Evolutionary conservation across 768 basidiomycete genomes (phyloP), one percentile per base, ranked within the genome.

Genomic region (Clitopilus passeckerianus): DNA sequence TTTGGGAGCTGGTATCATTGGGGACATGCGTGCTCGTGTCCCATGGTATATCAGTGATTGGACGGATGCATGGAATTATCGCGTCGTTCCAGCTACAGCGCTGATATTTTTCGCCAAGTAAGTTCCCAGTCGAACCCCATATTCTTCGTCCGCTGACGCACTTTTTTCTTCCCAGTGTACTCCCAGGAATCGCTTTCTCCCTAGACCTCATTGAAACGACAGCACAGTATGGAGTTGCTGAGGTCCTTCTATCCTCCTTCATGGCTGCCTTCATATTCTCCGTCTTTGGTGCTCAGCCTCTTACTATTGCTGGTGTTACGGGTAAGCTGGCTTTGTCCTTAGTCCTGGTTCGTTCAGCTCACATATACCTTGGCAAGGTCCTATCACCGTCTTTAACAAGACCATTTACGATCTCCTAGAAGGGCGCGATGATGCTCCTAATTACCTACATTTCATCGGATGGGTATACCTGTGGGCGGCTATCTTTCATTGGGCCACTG

Each of bases 391-490:
- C 8, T 87, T 95, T 64, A 95, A 95, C 76, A 92, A 91, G 75
- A 93, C 89, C 1, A 92, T 95, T 46, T 94, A 83, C 70, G 80
- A 87, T 64, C 91, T 95, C 59, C 75, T 92, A 57, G 68, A 80
- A 65, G 75, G 74, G 18, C 78, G 81, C 56, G 64, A 77, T 9
- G 77, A 87, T 60, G 75, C 87, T 5, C 92, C 93, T 1, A 71
- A 81, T 55, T 96, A 95, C 68, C 81, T 94, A 12, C 89, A 89
- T 34, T 95, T 95, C 66, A 81, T 95, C 8, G 93, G 93, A 24
- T 95, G 94, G 94, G 89, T 93, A 0, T 95, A 96, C 69, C 74
- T 94, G 0, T 95, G 93, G 93, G 91, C 83, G 34, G 93, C 92
- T 0, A 89, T 94, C 41, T 71, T 90, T 41, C 90, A 95, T 66